Evolutionary conservation across 306 rosid genomes (phyloP).

Genomic region (Rosa multiflora): DNA sequence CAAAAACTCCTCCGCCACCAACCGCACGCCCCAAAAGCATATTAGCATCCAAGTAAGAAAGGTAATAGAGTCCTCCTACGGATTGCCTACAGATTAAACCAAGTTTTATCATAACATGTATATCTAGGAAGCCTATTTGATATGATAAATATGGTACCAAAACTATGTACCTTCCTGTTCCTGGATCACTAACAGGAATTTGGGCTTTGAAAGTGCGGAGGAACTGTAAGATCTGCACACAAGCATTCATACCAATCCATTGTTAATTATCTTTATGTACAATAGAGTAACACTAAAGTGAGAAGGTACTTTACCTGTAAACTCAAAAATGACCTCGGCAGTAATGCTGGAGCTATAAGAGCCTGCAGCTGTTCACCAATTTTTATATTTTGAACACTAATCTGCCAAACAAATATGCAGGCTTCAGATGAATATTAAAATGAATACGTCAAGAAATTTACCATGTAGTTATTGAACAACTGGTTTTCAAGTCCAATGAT

Average conservation of each 20-base stretch:
- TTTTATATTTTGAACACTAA: slow-evolving; percentile 67
- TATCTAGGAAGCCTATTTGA: neutral
- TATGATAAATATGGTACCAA: neutral
- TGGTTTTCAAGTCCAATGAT: neutral
- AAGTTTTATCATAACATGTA: slow-evolving; percentile 1
- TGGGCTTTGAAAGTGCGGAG: slow-evolving; percentile 69
- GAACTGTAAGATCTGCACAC: slow-evolving; percentile 74
- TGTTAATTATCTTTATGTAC: neutral
- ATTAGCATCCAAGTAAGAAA: slow-evolving; percentile 76
- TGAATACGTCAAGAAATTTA: neutral
- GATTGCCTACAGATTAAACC: slow-evolving; percentile 44
- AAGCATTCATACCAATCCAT: slow-evolving; percentile 1
- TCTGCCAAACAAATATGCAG: slow-evolving; percentile 53
- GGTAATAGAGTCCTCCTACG: slow-evolving; percentile 89
- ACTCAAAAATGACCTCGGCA: slow-evolving; percentile 80
- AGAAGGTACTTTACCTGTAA: slow-evolving; percentile 57
- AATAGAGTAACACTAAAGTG: neutral
- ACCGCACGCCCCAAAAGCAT: slow-evolving; percentile 96
- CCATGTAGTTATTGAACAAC: neutral
- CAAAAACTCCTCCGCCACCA: slow-evolving; percentile 91
- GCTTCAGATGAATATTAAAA: slow-evolving; percentile 27
- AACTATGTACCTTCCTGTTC: slow-evolving; percentile 60
- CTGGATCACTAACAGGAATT: slow-evolving; percentile 70
- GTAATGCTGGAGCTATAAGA: slow-evolving; percentile 83
- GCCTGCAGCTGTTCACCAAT: slow-evolving; percentile 81